Base-by-base conservation (phyloP, 768 basidiomycete species). In the Zangia roseola region DNA sequence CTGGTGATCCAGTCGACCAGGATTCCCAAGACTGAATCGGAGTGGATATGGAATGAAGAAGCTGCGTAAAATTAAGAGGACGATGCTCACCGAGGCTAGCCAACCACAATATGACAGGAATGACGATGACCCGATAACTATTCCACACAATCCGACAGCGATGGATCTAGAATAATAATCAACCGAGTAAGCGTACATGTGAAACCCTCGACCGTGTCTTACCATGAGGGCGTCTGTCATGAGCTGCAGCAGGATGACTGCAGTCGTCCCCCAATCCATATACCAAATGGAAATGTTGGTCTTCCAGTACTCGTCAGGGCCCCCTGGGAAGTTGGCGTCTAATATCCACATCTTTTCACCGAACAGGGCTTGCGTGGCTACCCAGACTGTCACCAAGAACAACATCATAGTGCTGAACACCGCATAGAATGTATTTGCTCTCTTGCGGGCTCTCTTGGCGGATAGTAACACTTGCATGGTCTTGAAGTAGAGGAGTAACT, bases 61-160 rank as follows among this genome's bases (percentile, higher is more conserved):
- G 24, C 2, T 10, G 34, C 21, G 2, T 10, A 10, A 3, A n/a
- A 5, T 4, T 17, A 16, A 10, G 14, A 6, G 2, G 14, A 9
- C 9, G 23, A 30, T 17, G 4, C 60, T 48, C 30, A 67, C 64
- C 39, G 3, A 67, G 49, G 14, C 59, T 56, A 31, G 35, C 21
- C 12, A 58, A 0, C 67, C 64, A 67, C 14, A 69, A n/a, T 36
- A 55, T 20, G 21, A 40, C 10, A 21, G 65, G 65, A 13, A 53
- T 10, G 13, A 54, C 2, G 17, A 60, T 23, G 19, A 37, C 50
- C 6, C 24, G 28, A 41, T 50, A 20, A 31, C 30, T 55, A 25
- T 60, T 34, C 69, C 69, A 75, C 30, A 75, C 48, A 21, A 72
- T 51, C 33, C 52, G 67, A 56, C 71, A 72, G 23, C 72, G 74